These are phyloP conservation scores for Dillenia suffruticosa DNA, from an alignment of 164 flowering plant genomes.

Conservation along the genomic window DNA sequence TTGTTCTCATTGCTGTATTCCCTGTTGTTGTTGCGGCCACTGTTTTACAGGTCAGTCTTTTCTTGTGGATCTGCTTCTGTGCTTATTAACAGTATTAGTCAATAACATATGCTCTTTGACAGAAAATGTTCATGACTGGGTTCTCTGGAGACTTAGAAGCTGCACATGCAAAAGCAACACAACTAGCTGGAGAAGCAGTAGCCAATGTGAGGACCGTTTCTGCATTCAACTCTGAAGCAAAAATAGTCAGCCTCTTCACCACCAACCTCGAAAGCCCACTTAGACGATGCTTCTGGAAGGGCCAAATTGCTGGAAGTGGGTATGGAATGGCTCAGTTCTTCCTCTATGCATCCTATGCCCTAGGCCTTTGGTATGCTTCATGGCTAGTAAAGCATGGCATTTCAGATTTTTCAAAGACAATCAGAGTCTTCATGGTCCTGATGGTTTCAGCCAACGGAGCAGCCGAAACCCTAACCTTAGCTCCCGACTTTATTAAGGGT, in stretches of 20 bases:
- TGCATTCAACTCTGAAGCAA: conserved; percentile 89
- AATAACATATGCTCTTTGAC: conserved; percentile 11
- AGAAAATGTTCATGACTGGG: conserved; percentile 98
- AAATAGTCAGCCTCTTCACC: conserved; percentile 73
- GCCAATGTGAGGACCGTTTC: conserved; percentile 91
- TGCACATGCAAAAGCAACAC: conserved; percentile 91
- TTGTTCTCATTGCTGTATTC: conserved; percentile 90
- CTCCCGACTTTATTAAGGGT: conserved; percentile 96
- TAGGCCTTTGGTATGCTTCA: conserved; percentile 97
- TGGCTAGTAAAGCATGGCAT: conserved; percentile 97
- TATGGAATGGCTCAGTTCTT: conserved; percentile 86
- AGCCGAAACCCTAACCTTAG: conserved; percentile 94
- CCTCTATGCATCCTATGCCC: conserved; percentile 89
- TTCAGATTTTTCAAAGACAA: conserved; percentile 94
- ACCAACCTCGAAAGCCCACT: conserved; percentile 60
- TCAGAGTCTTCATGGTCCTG: conserved; percentile 96
- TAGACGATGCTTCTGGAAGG: conserved; percentile 87
- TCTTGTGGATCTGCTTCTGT: no score
- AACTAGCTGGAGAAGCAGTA: conserved; percentile 96
- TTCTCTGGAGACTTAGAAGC: conserved; percentile 94
- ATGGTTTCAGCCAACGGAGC: conserved; percentile 99
- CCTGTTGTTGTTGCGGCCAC: conserved; percentile 97
- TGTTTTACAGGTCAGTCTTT: conserved; percentile 71
- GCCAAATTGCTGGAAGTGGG: conserved; percentile 94
- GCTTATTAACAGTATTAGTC: no score